Base-by-base conservation (phyloP, 805 yeast species). In the Candida pseudoglaebosa region DNA sequence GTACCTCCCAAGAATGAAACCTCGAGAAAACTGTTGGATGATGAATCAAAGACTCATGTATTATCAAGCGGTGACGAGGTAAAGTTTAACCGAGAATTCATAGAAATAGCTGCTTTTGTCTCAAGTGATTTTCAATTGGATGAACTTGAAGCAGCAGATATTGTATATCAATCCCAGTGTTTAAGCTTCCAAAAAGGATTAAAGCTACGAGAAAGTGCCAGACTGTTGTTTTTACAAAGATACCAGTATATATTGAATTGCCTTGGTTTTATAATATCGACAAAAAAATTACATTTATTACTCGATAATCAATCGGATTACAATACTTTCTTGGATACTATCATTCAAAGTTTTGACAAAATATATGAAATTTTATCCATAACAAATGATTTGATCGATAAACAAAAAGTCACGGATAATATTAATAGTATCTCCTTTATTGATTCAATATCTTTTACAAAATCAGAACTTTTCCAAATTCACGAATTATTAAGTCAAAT, bases 401-500 rank as follows among this genome's bases (percentile, higher is more conserved):
- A 67, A 40, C 68, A 64, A 43, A 70, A 75, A 59, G 62, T 84
- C 36, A 61, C 71, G 1, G 63, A 78, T 45, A 80, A 84, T 45
- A 57, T 70, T 39, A 62, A 72, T 47, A 70, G 54, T 58, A 69
- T 44, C 49, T 68, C 15, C 14, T 65, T 66, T 34, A 58, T 65
- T 24, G 54, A 52, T 43, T 53, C 62, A 15, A 57, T 83, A 24
- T 69, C 67, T 26, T 80, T 75, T 49, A 75, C 84, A 52, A 76
- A 88, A 45, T 77, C 75, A 40, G 78, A 78, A 45, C 65, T 86
- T 20, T 71, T 78, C 37, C 67, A 67, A 36, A 81, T 82, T 49
- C 93, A 89, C 56, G 95, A 87, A 50, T 53, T 71, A 2, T 59
- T 90, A 39, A 82, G 90, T 32, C 84, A 80, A 54, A 66, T 86